Conservation (phyloP, 192 early-diverging fungal genomes). For the Thoreauomyces humboldtii region DNA sequence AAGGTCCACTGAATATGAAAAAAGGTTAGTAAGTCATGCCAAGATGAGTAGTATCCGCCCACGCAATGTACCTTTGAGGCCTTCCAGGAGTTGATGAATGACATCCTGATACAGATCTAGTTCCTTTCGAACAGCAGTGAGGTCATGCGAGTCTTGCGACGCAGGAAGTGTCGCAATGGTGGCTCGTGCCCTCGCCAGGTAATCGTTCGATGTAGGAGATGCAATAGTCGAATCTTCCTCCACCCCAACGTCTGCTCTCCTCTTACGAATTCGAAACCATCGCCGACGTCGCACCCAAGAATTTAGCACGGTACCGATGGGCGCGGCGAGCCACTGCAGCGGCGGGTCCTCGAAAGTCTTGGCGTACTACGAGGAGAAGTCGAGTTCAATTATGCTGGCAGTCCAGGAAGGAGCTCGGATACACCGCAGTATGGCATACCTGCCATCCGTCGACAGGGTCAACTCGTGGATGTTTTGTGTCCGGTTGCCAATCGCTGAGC, state of each 20-base stretch:
- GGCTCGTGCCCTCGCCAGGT: constrained; percentile 27
- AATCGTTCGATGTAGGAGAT: constrained; percentile 16
- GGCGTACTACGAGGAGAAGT: too few relatives aligned
- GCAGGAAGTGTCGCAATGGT: constrained; percentile 18
- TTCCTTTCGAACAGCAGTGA: constrained; percentile 31
- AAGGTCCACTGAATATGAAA: not conserved
- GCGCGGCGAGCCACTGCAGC: constrained; percentile 44
- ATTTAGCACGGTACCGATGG: constrained; percentile 29
- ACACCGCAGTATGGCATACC: too few relatives aligned
- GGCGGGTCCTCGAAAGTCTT: constrained; percentile 32
- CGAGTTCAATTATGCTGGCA: too few relatives aligned
- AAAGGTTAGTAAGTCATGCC: not conserved
- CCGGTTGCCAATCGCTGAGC: constrained; percentile 79
- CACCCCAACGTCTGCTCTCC: constrained; percentile 47
- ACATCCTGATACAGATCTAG: constrained; percentile 53
- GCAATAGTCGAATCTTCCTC: constrained; percentile 1
- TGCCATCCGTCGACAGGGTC: constrained; percentile 72
- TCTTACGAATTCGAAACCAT: constrained; percentile 79
- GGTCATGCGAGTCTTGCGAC: not conserved
- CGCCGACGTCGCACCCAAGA: constrained; percentile 66
- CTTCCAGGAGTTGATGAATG: constrained; percentile 59
- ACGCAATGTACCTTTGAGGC: constrained; percentile 64
- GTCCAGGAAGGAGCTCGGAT: too few relatives aligned
- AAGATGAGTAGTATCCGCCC: too few relatives aligned
- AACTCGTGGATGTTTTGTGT: constrained; percentile 54